These are phyloP conservation scores for Schoenoplectus triqueter DNA, from an alignment of 202 grass and related monocot species.

Conservation along the genomic window DNA sequence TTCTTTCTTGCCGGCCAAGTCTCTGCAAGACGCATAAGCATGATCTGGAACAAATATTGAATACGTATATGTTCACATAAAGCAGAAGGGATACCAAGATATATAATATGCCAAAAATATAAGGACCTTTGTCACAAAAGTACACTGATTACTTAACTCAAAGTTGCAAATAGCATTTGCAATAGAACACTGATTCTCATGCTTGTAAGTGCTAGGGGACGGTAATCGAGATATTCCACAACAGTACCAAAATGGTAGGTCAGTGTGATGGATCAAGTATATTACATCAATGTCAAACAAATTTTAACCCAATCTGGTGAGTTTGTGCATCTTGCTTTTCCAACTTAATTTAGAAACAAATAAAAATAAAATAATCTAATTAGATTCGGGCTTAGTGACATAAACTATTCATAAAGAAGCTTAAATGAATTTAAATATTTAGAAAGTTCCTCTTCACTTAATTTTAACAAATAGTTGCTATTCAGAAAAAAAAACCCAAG, in stretches of 20 bases:
- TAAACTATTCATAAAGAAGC: slow-evolving; percentile 9
- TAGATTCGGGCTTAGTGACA: neutral
- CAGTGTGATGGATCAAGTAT: neutral
- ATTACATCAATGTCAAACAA: neutral
- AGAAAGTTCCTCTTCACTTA: neutral
- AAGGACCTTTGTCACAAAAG: neutral
- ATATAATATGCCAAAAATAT: neutral
- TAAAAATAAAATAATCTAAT: slow-evolving; percentile 9
- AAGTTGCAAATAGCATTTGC: neutral
- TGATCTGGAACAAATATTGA: slow-evolving; percentile 53
- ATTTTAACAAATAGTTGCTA: neutral
- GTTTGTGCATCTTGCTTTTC: neutral
- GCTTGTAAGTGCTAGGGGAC: neutral
- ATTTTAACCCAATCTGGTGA: neutral
- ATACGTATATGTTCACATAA: neutral
- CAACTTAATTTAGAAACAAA: neutral
- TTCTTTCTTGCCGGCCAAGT: slow-evolving; percentile 84
- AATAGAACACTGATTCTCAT: slow-evolving; percentile 8
- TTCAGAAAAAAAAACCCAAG: neutral
- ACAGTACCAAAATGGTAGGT: neutral
- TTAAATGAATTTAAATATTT: neutral
- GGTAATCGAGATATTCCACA: neutral
- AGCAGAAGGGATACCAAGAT: neutral
- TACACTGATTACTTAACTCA: neutral
- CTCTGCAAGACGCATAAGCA: slow-evolving; percentile 73